Evolutionary conservation across 768 basidiomycete genomes (phyloP).

Genomic region (Antrodiella citrinella): DNA sequence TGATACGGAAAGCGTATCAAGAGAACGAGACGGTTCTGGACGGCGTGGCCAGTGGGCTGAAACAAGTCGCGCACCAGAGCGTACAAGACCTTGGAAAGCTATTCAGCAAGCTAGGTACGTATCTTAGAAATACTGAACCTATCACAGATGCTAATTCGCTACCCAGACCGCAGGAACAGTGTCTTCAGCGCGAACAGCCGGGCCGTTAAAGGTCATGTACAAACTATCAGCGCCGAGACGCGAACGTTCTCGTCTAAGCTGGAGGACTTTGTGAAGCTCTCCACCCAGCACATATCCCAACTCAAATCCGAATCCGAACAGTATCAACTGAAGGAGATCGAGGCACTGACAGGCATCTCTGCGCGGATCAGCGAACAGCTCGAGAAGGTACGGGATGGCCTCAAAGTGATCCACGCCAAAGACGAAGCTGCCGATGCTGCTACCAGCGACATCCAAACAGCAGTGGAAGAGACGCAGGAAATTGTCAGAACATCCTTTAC

Average conservation of each 20-base stretch:
- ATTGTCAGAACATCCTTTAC: slow-evolving; percentile 43
- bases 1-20: slow-evolving; percentile 73
- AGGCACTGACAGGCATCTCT: slow-evolving; percentile 41
- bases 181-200: slow-evolving; percentile 58
- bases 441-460: slow-evolving; percentile 36
- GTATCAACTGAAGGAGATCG: slow-evolving; percentile 48
- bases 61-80: slow-evolving; percentile 56
- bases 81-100: slow-evolving; percentile 61
- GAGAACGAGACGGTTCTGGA: slow-evolving; percentile 65
- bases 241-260: slow-evolving; percentile 49
- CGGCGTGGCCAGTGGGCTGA: slow-evolving; percentile 63
- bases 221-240: slow-evolving; percentile 46
- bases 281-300: slow-evolving; percentile 42
- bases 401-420: slow-evolving; percentile 47
- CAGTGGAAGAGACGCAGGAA: slow-evolving; percentile 45
- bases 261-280: slow-evolving; percentile 50
- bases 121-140: background rate
- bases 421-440: slow-evolving; percentile 49
- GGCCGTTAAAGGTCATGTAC: slow-evolving; percentile 55
- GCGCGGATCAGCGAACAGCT: slow-evolving; percentile 52
- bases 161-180: slow-evolving; percentile 63
- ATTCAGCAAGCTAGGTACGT: slow-evolving; percentile 78
- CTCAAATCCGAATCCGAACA: slow-evolving; percentile 50
- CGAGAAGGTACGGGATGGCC: slow-evolving; percentile 39
- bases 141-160: slow-evolving; percentile 13